Evolutionary conservation across 129 eudicot genomes (phyloP).

Genomic region (Scalesia atractyloides): DNA sequence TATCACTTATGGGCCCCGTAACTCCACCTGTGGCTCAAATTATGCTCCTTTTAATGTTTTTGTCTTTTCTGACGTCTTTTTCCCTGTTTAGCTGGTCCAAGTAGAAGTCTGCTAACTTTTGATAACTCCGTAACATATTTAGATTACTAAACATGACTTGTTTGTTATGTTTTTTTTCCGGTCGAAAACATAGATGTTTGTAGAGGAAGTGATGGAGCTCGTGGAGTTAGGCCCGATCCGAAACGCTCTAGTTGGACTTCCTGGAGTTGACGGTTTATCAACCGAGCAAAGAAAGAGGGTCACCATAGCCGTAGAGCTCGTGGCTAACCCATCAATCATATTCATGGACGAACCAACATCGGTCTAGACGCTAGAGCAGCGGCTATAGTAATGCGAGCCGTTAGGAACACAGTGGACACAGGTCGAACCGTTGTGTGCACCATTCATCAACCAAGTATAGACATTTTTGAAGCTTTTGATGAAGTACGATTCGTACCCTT

Average conservation of each 20-base stretch:
- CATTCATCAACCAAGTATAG: constrained; percentile 84
- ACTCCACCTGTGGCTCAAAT: too few species aligned
- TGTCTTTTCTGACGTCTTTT: too few species aligned
- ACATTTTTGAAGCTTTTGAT: constrained; percentile 79
- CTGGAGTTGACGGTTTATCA: constrained; percentile 72
- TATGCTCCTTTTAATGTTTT: too few species aligned
- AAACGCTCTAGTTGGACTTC: constrained; percentile 71
- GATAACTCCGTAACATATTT: not conserved
- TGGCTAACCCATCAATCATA: constrained; percentile 82
- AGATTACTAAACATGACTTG: not conserved
- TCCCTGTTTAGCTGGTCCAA: too few species aligned
- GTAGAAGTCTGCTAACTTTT: too few species aligned
- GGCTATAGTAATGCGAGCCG: constrained; percentile 79
- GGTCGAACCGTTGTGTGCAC: constrained; percentile 89
- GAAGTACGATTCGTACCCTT: constrained; percentile 44
- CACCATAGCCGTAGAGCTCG: constrained; percentile 80
- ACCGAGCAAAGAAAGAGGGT: constrained; percentile 87
- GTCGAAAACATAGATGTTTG: constrained; percentile 55
- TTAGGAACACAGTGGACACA: constrained; percentile 77
- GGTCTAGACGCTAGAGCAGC: constrained; percentile 95
- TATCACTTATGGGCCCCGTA: too few species aligned
- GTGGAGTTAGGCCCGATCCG: constrained; percentile 58
- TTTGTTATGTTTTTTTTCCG: not conserved
- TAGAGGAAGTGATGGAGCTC: constrained; percentile 83
- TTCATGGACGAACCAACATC: constrained; percentile 93